Evolutionary conservation across 768 basidiomycete genomes (phyloP).

Genomic region (Royoungia palumana): DNA sequence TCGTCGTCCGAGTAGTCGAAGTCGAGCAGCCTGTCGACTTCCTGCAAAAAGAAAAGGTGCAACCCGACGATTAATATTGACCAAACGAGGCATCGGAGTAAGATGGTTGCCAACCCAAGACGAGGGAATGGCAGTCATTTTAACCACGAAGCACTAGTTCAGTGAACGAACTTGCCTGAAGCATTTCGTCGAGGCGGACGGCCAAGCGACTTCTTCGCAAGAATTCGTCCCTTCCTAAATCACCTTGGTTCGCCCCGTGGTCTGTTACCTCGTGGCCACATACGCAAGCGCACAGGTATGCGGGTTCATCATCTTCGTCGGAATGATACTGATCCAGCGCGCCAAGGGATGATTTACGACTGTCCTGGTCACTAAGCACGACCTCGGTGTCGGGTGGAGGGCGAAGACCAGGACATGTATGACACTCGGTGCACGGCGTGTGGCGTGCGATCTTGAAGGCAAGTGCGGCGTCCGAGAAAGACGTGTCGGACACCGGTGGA

Average conservation of each 20-base stretch:
- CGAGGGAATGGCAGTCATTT: slow-evolving; percentile 9
- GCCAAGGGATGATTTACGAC: slow-evolving; percentile 46
- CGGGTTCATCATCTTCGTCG: slow-evolving; percentile 58
- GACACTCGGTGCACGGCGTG: slow-evolving; percentile 64
- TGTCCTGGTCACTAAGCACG: slow-evolving; percentile 46
- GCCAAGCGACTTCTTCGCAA: slow-evolving; percentile 71
- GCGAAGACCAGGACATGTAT: slow-evolving; percentile 64
- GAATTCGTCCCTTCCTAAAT: slow-evolving; percentile 61
- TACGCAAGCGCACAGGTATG: slow-evolving; percentile 58
- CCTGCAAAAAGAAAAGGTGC: slow-evolving; percentile 43
- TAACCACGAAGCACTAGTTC: slow-evolving; percentile 6
- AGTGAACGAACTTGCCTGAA: slow-evolving; percentile 52
- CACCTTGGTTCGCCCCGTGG: slow-evolving; percentile 63
- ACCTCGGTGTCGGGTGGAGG: slow-evolving; percentile 60
- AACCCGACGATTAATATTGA: slow-evolving; percentile 10
- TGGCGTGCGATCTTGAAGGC: slow-evolving; percentile 83
- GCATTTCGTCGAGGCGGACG: slow-evolving; percentile 73
- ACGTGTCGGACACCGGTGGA: slow-evolving; percentile 54
- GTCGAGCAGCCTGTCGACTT: slow-evolving; percentile 71
- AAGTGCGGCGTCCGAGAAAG: slow-evolving; percentile 48
- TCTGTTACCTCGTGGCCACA: slow-evolving; percentile 66
- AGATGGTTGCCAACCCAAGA: slow-evolving; percentile 24
- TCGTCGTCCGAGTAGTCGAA: slow-evolving; percentile 74
- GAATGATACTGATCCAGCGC: slow-evolving; percentile 66
- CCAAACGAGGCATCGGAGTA: slow-evolving; percentile 9